Evolutionary conservation across 805 yeast genomes (phyloP).

Genomic region (Clavispora asparagi): DNA sequence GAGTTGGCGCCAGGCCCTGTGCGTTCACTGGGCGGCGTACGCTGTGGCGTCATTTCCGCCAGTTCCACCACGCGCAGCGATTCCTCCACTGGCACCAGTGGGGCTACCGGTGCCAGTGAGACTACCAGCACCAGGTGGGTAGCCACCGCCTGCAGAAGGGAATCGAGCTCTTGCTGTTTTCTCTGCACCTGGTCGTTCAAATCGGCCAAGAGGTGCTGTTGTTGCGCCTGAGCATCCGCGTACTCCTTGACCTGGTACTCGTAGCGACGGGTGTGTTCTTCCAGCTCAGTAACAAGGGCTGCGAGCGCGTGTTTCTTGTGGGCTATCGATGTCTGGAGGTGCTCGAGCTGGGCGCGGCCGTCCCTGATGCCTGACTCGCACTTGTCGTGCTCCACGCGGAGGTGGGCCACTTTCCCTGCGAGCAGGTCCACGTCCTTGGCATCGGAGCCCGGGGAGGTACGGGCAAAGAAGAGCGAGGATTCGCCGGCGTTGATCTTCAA

Average conservation of each 20-base stretch:
- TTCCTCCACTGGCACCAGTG: neutral
- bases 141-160: neutral
- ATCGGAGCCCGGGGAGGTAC: conserved; percentile 17
- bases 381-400: conserved; percentile 9
- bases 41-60: no score
- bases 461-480: conserved; percentile 25
- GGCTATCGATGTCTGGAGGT: conserved; percentile 18
- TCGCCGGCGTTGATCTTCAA: conserved; percentile 39
- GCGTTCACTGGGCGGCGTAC: no score
- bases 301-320: conserved; percentile 13
- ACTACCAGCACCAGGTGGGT: no score
- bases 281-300: conserved; percentile 5
- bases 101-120: neutral
- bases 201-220: conserved; percentile 1
- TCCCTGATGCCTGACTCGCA: neutral
- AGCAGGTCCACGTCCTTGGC: conserved; percentile 18
- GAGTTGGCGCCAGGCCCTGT: neutral
- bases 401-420: conserved; percentile 15
- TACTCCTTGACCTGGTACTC: conserved; percentile 4
- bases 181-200: neutral
- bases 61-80: no score
- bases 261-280: conserved; percentile 9
- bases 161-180: neutral
- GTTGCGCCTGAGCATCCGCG: neutral
- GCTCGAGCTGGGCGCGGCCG: conserved; percentile 11